Base-by-base conservation (phyloP, 1,139 yeast species). In the Casaregolazyma suthepensis region DNA sequence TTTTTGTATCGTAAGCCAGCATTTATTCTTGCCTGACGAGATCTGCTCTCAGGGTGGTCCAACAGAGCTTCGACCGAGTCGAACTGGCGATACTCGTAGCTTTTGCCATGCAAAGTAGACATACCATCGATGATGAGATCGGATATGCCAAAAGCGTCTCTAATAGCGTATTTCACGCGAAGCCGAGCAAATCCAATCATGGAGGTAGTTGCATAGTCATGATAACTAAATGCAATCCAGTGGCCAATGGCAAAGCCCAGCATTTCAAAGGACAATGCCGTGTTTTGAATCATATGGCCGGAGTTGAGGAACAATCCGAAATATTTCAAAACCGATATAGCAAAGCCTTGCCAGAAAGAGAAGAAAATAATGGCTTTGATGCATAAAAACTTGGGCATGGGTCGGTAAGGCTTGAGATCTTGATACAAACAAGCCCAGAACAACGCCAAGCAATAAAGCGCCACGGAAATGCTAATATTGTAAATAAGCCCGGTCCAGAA, bases 341-440 rank as follows among this genome's bases (percentile, higher is more conserved):
- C 63, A 23, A 91, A 76, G 0, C 96, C 93, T 67, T 93, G 99
- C 99, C 99, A 93, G 68, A 90, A 93, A 17, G 96, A 87, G 40
- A 96, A 97, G 75, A 93, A 93, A 54, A 94, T 91, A 55, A 93
- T 88, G 59, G 90, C 76, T 67, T 93, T 93, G 52, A 93, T 96
- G 72, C 97, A 90, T 46, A 94, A 69, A 66, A 93, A 93, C 69
- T 94, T 94, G 9, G 96, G 91, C 75, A 93, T 83, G 1, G 98
- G 98, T 52, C 87, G 79, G 71, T 85, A 91, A 0, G 87, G 90
- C 53, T 75, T 77, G 61, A 93, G 75, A 62, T 91, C 98, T 6
- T 68, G 71, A 73, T 87, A 83, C 18, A 93, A 73, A 58, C 95
- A 87, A 65, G 83, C 85, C 99, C 99, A 93, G 68, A 93, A 93